phyloP scores from a whole-genome alignment of 2,329 filamentous ascomycete species.

The Thelonectria rubi region DNA sequence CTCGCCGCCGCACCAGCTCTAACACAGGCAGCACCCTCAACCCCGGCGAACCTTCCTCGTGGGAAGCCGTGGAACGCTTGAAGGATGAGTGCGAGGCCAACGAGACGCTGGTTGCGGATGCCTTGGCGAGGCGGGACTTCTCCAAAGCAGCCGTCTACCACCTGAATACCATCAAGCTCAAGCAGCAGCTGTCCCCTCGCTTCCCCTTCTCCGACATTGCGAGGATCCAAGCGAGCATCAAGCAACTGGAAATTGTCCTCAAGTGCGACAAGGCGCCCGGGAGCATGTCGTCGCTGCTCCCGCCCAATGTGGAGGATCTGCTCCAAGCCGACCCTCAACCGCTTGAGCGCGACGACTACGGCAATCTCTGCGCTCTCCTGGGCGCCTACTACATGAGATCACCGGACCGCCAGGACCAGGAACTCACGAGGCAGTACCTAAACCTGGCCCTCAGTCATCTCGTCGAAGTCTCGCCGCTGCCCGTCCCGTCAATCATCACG shows the following conservation, averaged over 20 bases:
- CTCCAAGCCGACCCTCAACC: neutral
- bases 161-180: slow-evolving; percentile 5
- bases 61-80: slow-evolving; percentile 8
- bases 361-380: neutral
- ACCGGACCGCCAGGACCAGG: neutral
- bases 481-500: neutral
- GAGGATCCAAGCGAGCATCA: neutral
- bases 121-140: neutral
- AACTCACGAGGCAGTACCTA: neutral
- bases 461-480: slow-evolving; percentile 3
- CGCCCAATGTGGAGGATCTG: neutral
- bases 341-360: slow-evolving; percentile 1
- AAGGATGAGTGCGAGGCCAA: slow-evolving; percentile 7
- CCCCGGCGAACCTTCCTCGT: neutral
- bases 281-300: neutral
- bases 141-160: slow-evolving; percentile 6
- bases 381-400: slow-evolving; percentile 15
- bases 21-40: neutral
- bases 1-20: neutral
- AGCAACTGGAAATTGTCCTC: neutral
- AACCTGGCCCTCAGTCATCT: slow-evolving; percentile 3
- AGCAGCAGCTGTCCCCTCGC: neutral
- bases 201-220: neutral
- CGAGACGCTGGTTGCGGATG: slow-evolving; percentile 8
- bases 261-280: neutral